Evolutionary conservation across 441 rosid genomes (phyloP).

Genomic region (Adansonia grandidieri): DNA sequence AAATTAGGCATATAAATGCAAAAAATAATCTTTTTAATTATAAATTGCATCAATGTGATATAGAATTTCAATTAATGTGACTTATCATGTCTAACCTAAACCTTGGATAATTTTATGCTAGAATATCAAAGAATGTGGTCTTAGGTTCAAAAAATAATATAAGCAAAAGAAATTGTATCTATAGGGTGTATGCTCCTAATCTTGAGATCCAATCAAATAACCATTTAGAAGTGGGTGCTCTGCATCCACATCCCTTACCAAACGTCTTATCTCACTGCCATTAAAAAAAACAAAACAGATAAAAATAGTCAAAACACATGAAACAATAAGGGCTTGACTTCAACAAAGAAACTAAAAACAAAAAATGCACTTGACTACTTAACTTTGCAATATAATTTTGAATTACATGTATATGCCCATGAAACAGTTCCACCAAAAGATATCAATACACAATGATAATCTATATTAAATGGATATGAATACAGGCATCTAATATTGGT

Average conservation of each 20-base stretch:
- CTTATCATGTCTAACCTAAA: neutral
- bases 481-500: too few species aligned
- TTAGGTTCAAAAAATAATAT: neutral
- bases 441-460: too few species aligned
- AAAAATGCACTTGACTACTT: too few species aligned
- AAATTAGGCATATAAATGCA: too few species aligned
- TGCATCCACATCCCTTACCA: constrained; percentile 42
- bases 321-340: too few species aligned
- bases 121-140: neutral
- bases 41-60: neutral
- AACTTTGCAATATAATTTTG: too few species aligned
- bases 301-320: too few species aligned
- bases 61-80: constrained; percentile 29
- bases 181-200: constrained; percentile 17
- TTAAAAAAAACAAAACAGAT: constrained; percentile 4
- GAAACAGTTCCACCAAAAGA: too few species aligned
- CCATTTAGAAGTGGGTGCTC: constrained; percentile 69
- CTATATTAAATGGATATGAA: too few species aligned
- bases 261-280: constrained; percentile 53
- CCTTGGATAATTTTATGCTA: neutral
- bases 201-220: constrained; percentile 47
- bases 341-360: too few species aligned
- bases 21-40: too few species aligned
- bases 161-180: constrained; percentile 23
- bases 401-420: too few species aligned